A percentile compares a stretch with the other conserved stretches of the same genome.
Evolutionary conservation across 2,329 filamentous ascomycete species (phyloP).

Genomic region (Xylariaceae sp.): DNA sequence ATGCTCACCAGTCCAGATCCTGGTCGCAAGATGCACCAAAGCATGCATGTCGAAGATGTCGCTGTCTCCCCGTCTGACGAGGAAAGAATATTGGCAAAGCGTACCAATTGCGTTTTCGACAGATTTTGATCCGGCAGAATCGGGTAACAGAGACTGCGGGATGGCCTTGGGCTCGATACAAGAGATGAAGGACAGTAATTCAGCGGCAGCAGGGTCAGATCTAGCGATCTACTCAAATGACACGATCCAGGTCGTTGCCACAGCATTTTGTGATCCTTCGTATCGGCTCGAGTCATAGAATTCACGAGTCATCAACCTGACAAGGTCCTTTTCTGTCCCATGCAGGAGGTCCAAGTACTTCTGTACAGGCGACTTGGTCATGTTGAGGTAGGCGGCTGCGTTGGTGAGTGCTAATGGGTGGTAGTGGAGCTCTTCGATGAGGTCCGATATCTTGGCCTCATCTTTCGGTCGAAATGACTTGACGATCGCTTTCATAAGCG

Average conservation of each 20-base stretch:
- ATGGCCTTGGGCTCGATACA: conserved; percentile 37
- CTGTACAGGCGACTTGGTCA: conserved; percentile 20
- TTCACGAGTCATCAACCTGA: conserved; percentile 31
- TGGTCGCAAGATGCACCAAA: conserved; percentile 6
- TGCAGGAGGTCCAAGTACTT: conserved; percentile 34
- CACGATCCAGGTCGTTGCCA: conserved; percentile 36
- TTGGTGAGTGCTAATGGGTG: conserved; percentile 42
- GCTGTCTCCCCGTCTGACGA: neutral
- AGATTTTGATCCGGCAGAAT: conserved; percentile 1
- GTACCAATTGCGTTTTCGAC: conserved; percentile 3
- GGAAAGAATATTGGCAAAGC: conserved; percentile 3
- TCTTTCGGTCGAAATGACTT: conserved; percentile 29
- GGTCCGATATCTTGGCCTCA: conserved; percentile 8
- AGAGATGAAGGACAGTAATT: conserved; percentile 35
- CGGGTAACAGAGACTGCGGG: conserved; percentile 31
- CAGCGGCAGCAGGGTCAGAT: conserved; percentile 27
- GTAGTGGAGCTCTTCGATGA: conserved; percentile 32
- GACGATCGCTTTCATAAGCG: conserved; percentile 27
- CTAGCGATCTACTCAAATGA: conserved; percentile 25
- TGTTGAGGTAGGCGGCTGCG: conserved; percentile 37
- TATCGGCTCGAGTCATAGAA: conserved; percentile 33
- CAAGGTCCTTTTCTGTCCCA: conserved; percentile 27
- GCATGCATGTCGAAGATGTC: conserved; percentile 9
- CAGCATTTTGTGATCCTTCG: conserved; percentile 27
- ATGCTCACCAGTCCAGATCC: neutral